phyloP scores from a whole-genome alignment of 495 filamentous ascomycete species.

The Cercophora samala region DNA sequence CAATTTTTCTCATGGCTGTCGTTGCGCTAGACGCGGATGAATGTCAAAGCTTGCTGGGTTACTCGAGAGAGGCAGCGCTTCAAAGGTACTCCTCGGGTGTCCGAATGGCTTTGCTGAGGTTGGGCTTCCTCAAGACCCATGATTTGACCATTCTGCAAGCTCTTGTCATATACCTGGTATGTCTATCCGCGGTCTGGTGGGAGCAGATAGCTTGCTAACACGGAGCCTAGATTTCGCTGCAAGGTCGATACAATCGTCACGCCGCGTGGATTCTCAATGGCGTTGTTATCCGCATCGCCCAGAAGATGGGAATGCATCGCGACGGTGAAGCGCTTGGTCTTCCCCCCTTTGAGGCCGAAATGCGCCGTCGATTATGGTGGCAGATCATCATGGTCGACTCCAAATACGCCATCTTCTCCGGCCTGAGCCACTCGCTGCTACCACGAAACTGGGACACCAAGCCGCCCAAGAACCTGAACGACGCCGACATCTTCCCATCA shows the following conservation, averaged over 20 bases:
- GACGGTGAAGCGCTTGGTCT: slow-evolving; percentile 66
- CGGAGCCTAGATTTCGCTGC: slow-evolving; percentile 41
- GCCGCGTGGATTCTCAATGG: slow-evolving; percentile 53
- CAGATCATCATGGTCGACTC: slow-evolving; percentile 66
- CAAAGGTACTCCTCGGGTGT: slow-evolving; percentile 42
- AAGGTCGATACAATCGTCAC: slow-evolving; percentile 51
- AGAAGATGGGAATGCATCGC: slow-evolving; percentile 69
- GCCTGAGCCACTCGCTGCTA: slow-evolving; percentile 56
- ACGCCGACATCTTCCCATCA: slow-evolving; percentile 56
- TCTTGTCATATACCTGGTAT: slow-evolving; percentile 52
- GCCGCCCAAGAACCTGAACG: slow-evolving; percentile 52
- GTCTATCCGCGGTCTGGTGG: slow-evolving; percentile 8
- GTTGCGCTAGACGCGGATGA: slow-evolving; percentile 48
- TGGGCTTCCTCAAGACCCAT: slow-evolving; percentile 50
- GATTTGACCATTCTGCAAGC: slow-evolving; percentile 55
- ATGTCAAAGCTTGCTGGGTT: slow-evolving; percentile 47
- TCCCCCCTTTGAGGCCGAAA: slow-evolving; percentile 63
- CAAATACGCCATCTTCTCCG: slow-evolving; percentile 56
- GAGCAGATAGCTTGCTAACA: slow-evolving; percentile 19
- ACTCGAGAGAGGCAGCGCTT: slow-evolving; percentile 40
- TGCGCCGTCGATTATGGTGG: slow-evolving; percentile 70
- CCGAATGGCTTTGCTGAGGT: slow-evolving; percentile 47
- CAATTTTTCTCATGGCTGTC: slow-evolving; percentile 51
- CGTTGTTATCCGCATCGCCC: slow-evolving; percentile 61
- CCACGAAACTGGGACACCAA: slow-evolving; percentile 50